These are phyloP conservation scores for Aristolochia fimbriata DNA, from an alignment of 164 flowering plant species.

Conservation along the genomic window DNA sequence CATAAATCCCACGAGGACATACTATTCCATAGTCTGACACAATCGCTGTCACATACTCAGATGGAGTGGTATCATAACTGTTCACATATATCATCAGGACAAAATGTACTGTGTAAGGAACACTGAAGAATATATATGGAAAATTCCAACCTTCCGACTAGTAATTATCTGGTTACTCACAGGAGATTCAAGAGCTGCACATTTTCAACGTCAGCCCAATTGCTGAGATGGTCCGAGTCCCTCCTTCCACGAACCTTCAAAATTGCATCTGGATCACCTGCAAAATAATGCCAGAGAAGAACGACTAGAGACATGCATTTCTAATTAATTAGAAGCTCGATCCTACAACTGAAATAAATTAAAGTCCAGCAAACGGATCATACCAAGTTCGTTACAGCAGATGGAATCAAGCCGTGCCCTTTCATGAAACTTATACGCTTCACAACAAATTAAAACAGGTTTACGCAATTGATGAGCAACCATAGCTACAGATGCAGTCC, in stretches of 20 bases:
- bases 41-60: slow-evolving; percentile 86
- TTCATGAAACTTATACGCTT: slow-evolving; percentile 91
- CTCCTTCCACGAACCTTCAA: slow-evolving; percentile 60
- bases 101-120: slow-evolving; percentile 7
- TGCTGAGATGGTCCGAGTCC: slow-evolving; percentile 43
- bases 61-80: slow-evolving; percentile 92
- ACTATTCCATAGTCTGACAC: slow-evolving; percentile 97
- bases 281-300: slow-evolving; percentile 7
- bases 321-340: no score
- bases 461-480: slow-evolving; percentile 84
- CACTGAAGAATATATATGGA: no score
- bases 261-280: slow-evolving; percentile 79
- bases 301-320: no score
- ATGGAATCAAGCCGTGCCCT: slow-evolving; percentile 96
- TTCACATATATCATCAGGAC: slow-evolving; percentile 4
- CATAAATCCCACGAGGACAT: slow-evolving; percentile 18
- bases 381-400: slow-evolving; percentile 92
- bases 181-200: slow-evolving; percentile 64
- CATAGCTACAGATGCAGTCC: slow-evolving; percentile 91
- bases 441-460: slow-evolving; percentile 86
- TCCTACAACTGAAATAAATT: no score
- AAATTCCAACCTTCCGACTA: not conserved
- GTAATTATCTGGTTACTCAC: slow-evolving; percentile 36
- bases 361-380: slow-evolving; percentile 1
- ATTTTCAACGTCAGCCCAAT: slow-evolving; percentile 42